Conservation (phyloP, 495 filamentous ascomycete species). For the Copromyces sp. region DNA sequence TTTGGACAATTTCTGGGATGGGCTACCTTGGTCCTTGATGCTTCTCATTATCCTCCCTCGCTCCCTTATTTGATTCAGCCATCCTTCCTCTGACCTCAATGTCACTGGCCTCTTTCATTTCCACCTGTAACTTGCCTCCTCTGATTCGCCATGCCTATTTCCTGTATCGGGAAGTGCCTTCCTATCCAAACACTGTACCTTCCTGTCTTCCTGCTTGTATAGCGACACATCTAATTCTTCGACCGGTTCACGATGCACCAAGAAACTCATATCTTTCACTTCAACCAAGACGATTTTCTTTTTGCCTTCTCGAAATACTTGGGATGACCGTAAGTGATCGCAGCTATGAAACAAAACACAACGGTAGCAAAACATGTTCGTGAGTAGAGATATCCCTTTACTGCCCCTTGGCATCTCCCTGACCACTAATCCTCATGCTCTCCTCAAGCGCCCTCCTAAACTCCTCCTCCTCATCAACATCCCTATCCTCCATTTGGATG, state of each 20-base stretch:
- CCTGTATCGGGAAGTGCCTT: background rate
- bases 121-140: too few species aligned
- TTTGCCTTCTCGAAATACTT: background rate
- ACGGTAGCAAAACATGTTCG: background rate
- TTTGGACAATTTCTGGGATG: background rate
- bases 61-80: background rate
- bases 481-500: conserved; percentile 8
- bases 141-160: background rate
- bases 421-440: conserved; percentile 28
- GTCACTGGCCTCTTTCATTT: background rate
- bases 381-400: background rate
- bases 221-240: background rate
- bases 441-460: conserved; percentile 36
- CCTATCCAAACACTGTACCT: background rate
- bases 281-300: background rate
- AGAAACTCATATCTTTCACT: background rate
- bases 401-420: background rate
- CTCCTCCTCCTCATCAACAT: conserved; percentile 33
- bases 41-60: background rate
- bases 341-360: background rate
- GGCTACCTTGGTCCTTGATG: background rate
- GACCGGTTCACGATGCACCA: background rate
- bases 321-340: background rate
- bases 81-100: background rate
- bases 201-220: background rate